phyloP scores from a whole-genome alignment of 306 rosid species.

The Prunus mongolica region DNA sequence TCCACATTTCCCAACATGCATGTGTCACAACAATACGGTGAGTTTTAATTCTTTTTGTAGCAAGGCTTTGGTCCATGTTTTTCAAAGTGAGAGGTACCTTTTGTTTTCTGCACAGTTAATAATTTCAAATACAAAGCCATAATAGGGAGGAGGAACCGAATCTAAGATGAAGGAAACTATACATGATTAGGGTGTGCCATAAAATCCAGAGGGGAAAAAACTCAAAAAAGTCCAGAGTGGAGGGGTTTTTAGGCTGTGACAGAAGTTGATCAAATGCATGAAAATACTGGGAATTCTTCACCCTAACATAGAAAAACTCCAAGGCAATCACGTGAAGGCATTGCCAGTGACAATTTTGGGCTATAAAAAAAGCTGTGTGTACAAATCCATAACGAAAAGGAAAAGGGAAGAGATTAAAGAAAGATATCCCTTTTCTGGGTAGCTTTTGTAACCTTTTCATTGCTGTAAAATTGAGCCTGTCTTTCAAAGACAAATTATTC shows the following conservation, averaged over 20 bases:
- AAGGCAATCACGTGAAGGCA: constrained; percentile 59
- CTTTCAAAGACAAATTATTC: constrained; percentile 11
- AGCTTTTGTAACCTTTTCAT: constrained; percentile 14
- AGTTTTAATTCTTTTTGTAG: not conserved
- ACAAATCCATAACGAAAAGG: constrained; percentile 28
- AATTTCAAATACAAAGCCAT: not conserved
- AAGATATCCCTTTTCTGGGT: constrained; percentile 14
- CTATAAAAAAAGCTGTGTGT: constrained; percentile 36
- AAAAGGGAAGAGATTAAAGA: constrained; percentile 20
- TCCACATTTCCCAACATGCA: constrained; percentile 38
- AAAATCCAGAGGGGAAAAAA: not conserved
- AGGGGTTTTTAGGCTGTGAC: not conserved
- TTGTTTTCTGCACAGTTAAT: not conserved
- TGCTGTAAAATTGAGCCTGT: constrained; percentile 32
- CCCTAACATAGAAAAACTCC: constrained; percentile 31
- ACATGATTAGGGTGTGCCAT: not conserved
- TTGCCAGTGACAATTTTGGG: constrained; percentile 45
- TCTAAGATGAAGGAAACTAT: not conserved
- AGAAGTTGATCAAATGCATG: constrained; percentile 35
- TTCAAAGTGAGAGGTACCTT: not conserved
- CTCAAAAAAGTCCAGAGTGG: not conserved
- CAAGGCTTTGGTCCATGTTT: not conserved
- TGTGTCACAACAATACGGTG: not conserved
- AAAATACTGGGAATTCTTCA: constrained; percentile 21
- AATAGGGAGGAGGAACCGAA: no score